Base-by-base conservation (phyloP, 352 stramenopile genomes). In the Phytophthora kernoviae region DNA sequence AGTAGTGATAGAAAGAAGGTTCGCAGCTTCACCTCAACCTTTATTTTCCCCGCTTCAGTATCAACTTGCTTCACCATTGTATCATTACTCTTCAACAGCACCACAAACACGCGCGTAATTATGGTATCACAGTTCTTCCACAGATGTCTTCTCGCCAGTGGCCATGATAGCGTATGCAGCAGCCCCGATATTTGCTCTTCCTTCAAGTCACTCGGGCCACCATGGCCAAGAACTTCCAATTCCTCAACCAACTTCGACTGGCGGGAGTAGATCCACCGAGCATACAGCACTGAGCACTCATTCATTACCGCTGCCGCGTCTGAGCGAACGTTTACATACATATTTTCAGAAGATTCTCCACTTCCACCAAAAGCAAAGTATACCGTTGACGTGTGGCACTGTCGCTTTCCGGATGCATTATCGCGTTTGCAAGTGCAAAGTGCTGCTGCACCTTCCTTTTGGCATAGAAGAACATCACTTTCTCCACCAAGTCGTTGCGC, bases 401-500 rank as follows among this genome's bases (percentile, higher is more conserved):
- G 44, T 58, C 41, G 30, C 61, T 30, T 15, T 65, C 52, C 17
- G 64, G 42, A 2, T 65, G 59, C 11, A 85, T 49, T 22, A 84
- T 75, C n/a, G 53, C 43, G 44, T 80, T 70, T 1, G 77, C 77
- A 21, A 86, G 66, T 43, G 81, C 79, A 34, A 84, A 91, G 30
- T 91, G 79, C 41, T 88, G 64, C 50, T 87, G 71, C 5, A 85
- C 62, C 40, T 87, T 87, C 24, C 81, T 63, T 45, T 74, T 83
- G 5, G 63, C 57, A 41, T 85, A 82, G 50, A 91, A 90, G 50
- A 88, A 79, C 17, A 81, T 56, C 24, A 86, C 67, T 15, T 72
- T 73, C 58, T 91, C 79, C n/a, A 84, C 73, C 69, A 88, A 70
- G 21, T 91, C 79, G 20, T 91, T 90, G 41, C 81, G 75, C 26